Percentiles rank a stretch among this genome's conserved stretches.
These are phyloP conservation scores for Escovopsis weberi DNA, from an alignment of 2,329 filamentous ascomycete species.

Conservation along the genomic window DNA sequence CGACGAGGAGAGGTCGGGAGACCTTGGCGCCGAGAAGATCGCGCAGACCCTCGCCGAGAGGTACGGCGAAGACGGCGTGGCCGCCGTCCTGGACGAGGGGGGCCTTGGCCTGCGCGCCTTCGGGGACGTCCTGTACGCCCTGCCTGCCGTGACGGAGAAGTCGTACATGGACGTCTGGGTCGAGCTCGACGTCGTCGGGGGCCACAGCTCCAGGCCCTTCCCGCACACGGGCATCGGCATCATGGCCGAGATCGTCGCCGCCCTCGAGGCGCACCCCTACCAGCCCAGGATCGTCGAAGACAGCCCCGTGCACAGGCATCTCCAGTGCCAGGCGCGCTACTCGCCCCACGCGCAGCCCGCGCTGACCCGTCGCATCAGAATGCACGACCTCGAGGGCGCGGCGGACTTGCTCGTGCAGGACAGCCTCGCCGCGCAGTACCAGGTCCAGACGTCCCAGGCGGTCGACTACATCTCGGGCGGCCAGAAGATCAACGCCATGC, in stretches of 20 bases:
- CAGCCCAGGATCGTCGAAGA: slow-evolving; percentile 27
- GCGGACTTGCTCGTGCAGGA: slow-evolving; percentile 13
- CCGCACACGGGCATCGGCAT: slow-evolving; percentile 58
- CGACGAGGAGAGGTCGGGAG: slow-evolving; percentile 48
- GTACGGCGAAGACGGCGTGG: slow-evolving; percentile 43
- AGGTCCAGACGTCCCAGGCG: slow-evolving; percentile 46
- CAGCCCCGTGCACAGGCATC: slow-evolving; percentile 40
- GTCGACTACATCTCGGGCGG: slow-evolving; percentile 48
- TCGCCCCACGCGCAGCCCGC: slow-evolving; percentile 32
- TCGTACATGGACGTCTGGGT: slow-evolving; percentile 45
- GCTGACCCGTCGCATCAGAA: slow-evolving; percentile 19
- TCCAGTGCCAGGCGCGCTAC: slow-evolving; percentile 43
- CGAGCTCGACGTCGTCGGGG: slow-evolving; percentile 41
- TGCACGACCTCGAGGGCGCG: slow-evolving; percentile 16
- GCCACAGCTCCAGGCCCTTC: slow-evolving; percentile 44
- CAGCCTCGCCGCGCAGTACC: slow-evolving; percentile 24
- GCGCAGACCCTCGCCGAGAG: slow-evolving; percentile 31
- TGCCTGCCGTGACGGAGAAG: slow-evolving; percentile 49
- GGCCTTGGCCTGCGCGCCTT: slow-evolving; percentile 38
- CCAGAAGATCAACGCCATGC: slow-evolving; percentile 53
- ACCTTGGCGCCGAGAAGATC: slow-evolving; percentile 39
- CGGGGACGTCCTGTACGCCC: slow-evolving; percentile 32
- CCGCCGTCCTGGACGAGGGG: slow-evolving; percentile 49
- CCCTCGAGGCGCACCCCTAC: slow-evolving; percentile 47
- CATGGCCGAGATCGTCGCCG: slow-evolving; percentile 47